Percentiles rank a stretch among this genome's conserved stretches.
These are phyloP conservation scores for Anthostomella pinea DNA, from an alignment of 2,329 filamentous ascomycete species.

Conservation along the genomic window DNA sequence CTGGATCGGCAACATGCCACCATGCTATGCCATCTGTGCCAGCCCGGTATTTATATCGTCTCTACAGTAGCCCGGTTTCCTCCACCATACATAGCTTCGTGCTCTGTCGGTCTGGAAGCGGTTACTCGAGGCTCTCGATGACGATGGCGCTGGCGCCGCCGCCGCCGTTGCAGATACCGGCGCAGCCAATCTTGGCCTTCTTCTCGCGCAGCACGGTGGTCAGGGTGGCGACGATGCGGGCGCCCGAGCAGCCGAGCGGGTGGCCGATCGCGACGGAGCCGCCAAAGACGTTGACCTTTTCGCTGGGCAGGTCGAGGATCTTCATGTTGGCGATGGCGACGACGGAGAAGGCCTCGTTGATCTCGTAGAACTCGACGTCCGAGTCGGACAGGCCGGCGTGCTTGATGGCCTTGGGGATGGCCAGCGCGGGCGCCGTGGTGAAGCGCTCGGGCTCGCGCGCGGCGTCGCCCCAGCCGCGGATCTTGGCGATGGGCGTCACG, in stretches of 20 bases:
- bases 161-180: conserved; percentile 96
- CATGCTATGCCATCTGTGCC: no score
- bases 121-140: conserved; percentile 71
- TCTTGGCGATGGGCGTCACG: conserved; percentile 91
- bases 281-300: conserved; percentile 93
- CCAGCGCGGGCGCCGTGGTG: conserved; percentile 88
- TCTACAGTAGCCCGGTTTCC: no score
- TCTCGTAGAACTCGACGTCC: conserved; percentile 90
- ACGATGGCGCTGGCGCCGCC: conserved; percentile 93
- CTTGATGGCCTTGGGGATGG: conserved; percentile 95
- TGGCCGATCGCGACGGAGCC: conserved; percentile 95
- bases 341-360: conserved; percentile 98
- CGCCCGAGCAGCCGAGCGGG: conserved; percentile 89
- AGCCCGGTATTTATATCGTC: no score
- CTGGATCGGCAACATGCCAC: no score
- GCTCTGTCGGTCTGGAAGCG: no score
- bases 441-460: conserved; percentile 90
- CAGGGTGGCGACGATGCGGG: conserved; percentile 87
- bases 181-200: conserved; percentile 89
- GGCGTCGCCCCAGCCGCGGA: conserved; percentile 95
- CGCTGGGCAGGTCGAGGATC: conserved; percentile 72
- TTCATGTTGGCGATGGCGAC: conserved; percentile 97
- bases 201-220: conserved; percentile 86
- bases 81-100: no score
- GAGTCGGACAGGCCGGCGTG: conserved; percentile 80